Conservation (phyloP, 1,284 basidiomycete species). For the Afroboletus lepidellus region DNA sequence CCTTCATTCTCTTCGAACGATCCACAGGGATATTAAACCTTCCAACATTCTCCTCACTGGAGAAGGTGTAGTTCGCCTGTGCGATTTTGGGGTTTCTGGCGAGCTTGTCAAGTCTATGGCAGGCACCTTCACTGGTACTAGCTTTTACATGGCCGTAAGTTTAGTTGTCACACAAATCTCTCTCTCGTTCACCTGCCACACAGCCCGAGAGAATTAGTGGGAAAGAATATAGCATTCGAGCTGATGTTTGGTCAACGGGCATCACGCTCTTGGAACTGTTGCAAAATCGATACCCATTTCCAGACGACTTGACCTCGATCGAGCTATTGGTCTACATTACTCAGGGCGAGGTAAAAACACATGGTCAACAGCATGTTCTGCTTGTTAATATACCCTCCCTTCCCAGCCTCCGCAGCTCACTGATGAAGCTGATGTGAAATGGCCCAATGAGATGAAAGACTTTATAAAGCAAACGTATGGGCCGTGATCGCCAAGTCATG, state of each 20-base stretch:
- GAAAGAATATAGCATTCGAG: conserved; percentile 86
- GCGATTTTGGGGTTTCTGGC: conserved; percentile 96
- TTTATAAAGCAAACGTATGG: conserved; percentile 88
- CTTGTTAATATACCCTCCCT: conserved; percentile 8
- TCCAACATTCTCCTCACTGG: conserved; percentile 90
- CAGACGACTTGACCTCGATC: conserved; percentile 87
- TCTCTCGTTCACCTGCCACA: conserved; percentile 8
- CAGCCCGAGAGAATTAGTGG: conserved; percentile 94
- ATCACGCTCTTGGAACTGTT: conserved; percentile 92
- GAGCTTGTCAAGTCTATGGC: conserved; percentile 90
- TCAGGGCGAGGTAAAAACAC: conserved; percentile 60
- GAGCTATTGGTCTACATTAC: conserved; percentile 94
- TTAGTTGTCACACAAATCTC: background rate
- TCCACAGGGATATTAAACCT: conserved; percentile 98
- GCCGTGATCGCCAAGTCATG: conserved; percentile 9
- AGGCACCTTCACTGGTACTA: conserved; percentile 95
- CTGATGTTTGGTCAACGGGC: conserved; percentile 98
- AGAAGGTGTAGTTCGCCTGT: conserved; percentile 87
- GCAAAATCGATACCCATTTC: conserved; percentile 94
- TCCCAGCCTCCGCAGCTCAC: conserved; percentile 76
- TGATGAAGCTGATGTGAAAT: conserved; percentile 70
- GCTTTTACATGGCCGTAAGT: conserved; percentile 96
- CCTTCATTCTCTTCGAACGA: conserved; percentile 87
- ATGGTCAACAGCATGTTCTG: background rate
- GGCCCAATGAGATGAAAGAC: conserved; percentile 88